Percentiles rank a stretch among this genome's conserved stretches.
Conservation (phyloP, 83 land plant species). For the Isoetes engelmannii region DNA sequence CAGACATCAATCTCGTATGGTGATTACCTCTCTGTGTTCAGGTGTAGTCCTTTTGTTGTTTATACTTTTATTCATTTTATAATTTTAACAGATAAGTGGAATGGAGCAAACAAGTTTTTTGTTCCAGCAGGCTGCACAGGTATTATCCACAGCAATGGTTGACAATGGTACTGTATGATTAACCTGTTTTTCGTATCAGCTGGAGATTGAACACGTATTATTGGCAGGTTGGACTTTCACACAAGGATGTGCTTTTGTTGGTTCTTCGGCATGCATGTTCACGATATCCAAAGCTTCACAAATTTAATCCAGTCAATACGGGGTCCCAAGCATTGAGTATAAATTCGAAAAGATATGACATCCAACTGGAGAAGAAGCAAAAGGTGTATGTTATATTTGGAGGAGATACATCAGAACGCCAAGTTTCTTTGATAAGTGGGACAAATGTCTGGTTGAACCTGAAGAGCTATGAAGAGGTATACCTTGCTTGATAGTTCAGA, state of each 20-base stretch:
- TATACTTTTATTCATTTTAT: neutral
- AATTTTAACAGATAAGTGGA: conserved; percentile 56
- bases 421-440: conserved; percentile 84
- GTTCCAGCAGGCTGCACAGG: conserved; percentile 87
- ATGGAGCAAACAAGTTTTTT: conserved; percentile 88
- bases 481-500: too few relatives aligned
- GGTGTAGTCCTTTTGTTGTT: neutral
- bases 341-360: neutral
- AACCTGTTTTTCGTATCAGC: neutral
- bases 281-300: conserved; percentile 39
- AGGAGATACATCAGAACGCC: conserved; percentile 76
- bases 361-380: neutral
- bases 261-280: conserved; percentile 57
- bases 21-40: neutral
- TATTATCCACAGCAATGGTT: conserved; percentile 14
- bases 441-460: conserved; percentile 88
- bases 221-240: conserved; percentile 71
- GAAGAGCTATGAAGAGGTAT: neutral
- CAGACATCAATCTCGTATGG: conserved; percentile 72
- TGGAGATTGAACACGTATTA: too few relatives aligned
- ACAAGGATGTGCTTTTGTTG: conserved; percentile 53
- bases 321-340: too few relatives aligned
- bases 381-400: conserved; percentile 81
- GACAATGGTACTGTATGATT: neutral
- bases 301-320: neutral